Evolutionary conservation across 352 stramenopile genomes (phyloP), one percentile per base, ranked within the genome.

Genomic region (Pythium brachiatum): DNA sequence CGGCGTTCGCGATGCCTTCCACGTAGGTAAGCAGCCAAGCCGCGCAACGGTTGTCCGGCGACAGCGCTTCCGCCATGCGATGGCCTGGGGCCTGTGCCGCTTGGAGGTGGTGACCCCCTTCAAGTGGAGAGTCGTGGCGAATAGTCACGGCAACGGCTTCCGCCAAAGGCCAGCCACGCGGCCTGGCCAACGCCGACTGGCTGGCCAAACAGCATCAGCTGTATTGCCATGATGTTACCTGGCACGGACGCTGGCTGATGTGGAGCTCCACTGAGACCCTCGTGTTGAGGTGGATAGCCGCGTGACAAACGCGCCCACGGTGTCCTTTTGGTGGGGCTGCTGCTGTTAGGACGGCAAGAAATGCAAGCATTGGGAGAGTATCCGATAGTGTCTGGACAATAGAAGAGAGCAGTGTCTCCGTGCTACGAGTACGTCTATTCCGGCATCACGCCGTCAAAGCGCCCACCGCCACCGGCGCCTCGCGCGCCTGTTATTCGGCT

Each of bases 361-460:
- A n/a, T n/a, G n/a, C n/a, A n/a, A n/a, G n/a, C n/a, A n/a, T n/a
- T n/a, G n/a, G 29, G 5, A 34, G 29, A 34, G 29, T 9, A 11
- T 34, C 5, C 29, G 29, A 9, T 34, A 34, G 29, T 34, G 5
- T 34, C 29, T 9, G 29, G n/a, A n/a, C n/a, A n/a, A n/a, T n/a
- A n/a, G n/a, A n/a, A n/a, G n/a, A n/a, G n/a, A n/a, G n/a, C n/a
- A n/a, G n/a, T n/a, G n/a, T n/a, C n/a, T n/a, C n/a, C n/a, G n/a
- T n/a, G n/a, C n/a, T n/a, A n/a, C n/a, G n/a, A n/a, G 5, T 34
- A 34, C 29, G 9, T 34, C 34, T 52, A 66, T 44, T 60, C 64
- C 3, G 64, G 64, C 9, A 70, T 15, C 20, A 70, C 38, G 15
- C 64, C 64, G 44, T 70, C 64, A 31, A 70, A 70, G 1, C 58